A percentile compares a stretch with the other conserved stretches of the same genome.
Evolutionary conservation across 306 rosid genomes (phyloP).

Genomic region (barrel medic (Medicago truncatula)): DNA sequence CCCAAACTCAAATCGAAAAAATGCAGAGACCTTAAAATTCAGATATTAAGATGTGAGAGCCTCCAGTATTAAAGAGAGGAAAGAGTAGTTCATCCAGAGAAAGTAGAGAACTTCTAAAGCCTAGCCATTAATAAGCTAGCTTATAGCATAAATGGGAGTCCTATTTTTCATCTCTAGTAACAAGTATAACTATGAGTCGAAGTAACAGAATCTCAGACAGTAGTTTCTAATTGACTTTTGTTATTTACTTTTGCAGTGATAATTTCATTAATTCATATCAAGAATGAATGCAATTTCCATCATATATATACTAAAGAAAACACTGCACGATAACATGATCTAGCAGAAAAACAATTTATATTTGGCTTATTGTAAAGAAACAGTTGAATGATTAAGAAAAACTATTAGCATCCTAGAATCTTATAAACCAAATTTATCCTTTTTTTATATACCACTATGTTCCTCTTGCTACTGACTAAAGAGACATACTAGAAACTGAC

Average conservation of each 20-base stretch:
- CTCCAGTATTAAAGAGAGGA: background rate
- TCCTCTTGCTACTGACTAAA: conserved; percentile 6
- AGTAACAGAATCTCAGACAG: background rate
- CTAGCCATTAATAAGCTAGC: conserved; percentile 20
- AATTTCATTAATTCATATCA: background rate
- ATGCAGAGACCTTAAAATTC: background rate
- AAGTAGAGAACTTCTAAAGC: background rate
- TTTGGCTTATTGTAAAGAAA: conserved; percentile 16
- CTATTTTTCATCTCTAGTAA: conserved; percentile 12
- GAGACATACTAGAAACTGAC: conserved; percentile 11
- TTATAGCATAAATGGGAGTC: conserved; percentile 1
- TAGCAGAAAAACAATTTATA: conserved; percentile 24
- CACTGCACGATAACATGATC: background rate
- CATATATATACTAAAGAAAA: conserved; percentile 4
- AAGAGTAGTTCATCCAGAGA: background rate
- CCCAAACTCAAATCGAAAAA: conserved; percentile 20
- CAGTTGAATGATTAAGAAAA: background rate
- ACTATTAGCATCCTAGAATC: too few species aligned
- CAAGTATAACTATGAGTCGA: conserved; percentile 1
- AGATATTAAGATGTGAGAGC: too few species aligned
- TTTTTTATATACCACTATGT: background rate
- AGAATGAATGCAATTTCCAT: conserved; percentile 17
- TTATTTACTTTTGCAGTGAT: background rate
- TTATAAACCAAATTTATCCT: too few species aligned
- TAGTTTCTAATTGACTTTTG: background rate